Evolutionary conservation across 768 basidiomycete species (phyloP).

Genomic region (Trametes cubensis): DNA sequence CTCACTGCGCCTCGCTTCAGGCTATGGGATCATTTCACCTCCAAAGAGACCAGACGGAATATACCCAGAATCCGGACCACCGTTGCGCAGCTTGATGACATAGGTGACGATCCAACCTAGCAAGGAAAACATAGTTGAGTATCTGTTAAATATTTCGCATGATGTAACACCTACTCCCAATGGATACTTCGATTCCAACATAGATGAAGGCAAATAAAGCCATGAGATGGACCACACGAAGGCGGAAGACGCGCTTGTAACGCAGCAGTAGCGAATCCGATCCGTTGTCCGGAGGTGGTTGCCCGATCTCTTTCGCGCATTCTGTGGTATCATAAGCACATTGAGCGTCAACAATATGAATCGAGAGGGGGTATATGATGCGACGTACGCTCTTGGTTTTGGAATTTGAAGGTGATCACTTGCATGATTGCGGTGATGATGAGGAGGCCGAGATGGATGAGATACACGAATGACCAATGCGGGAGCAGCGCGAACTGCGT

Average conservation of each 20-base stretch:
- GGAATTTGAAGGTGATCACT: slow-evolving; percentile 31
- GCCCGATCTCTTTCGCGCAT: slow-evolving; percentile 55
- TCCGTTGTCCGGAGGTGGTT: slow-evolving; percentile 39
- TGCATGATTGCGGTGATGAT: slow-evolving; percentile 24
- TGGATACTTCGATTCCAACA: slow-evolving; percentile 43
- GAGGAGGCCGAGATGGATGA: slow-evolving; percentile 37
- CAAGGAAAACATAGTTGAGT: neutral
- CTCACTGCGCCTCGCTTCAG: no score
- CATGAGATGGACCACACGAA: slow-evolving; percentile 43
- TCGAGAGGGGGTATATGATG: no score
- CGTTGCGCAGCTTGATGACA: slow-evolving; percentile 47
- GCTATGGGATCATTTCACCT: slow-evolving; percentile 25
- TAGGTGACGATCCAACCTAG: slow-evolving; percentile 61
- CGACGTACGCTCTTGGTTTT: slow-evolving; percentile 34
- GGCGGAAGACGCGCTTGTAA: slow-evolving; percentile 48
- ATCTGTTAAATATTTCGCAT: neutral
- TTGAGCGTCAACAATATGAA: neutral
- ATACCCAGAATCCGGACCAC: slow-evolving; percentile 51
- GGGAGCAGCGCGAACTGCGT: slow-evolving; percentile 47
- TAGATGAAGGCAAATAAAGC: slow-evolving; percentile 48
- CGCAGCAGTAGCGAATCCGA: slow-evolving; percentile 35
- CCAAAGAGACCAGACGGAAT: slow-evolving; percentile 54
- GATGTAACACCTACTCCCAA: slow-evolving; percentile 37
- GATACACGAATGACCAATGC: slow-evolving; percentile 48
- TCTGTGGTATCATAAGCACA: slow-evolving; percentile 40